Conservation (phyloP, 2,329 filamentous ascomycete genomes). For the Alternaria sp. region DNA sequence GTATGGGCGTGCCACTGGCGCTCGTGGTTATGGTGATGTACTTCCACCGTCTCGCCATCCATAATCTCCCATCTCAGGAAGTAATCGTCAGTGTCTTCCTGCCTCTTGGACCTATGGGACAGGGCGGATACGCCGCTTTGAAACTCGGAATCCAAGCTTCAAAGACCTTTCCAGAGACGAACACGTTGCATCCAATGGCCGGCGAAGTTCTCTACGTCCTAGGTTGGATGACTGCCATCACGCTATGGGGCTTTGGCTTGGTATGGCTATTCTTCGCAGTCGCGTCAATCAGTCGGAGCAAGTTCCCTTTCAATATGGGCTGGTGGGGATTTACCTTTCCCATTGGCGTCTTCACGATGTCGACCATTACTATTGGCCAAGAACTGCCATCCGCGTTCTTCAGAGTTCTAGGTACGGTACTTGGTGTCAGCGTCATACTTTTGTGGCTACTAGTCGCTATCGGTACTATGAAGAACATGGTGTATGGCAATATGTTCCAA, state of each 20-base stretch:
- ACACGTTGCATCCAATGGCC: slow-evolving; percentile 47
- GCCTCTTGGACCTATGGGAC: slow-evolving; percentile 69
- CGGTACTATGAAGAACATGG: slow-evolving; percentile 56
- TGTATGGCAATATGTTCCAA: slow-evolving; percentile 58
- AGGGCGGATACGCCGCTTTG: slow-evolving; percentile 67
- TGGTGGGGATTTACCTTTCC: slow-evolving; percentile 69
- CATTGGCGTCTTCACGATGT: slow-evolving; percentile 55
- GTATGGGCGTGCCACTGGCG: slow-evolving; percentile 66
- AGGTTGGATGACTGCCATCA: slow-evolving; percentile 58
- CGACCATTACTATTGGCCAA: slow-evolving; percentile 54
- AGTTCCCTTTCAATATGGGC: slow-evolving; percentile 66
- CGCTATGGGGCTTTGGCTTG: slow-evolving; percentile 63
- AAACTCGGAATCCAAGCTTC: slow-evolving; percentile 55
- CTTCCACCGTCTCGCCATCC: slow-evolving; percentile 70
- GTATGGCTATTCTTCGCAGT: slow-evolving; percentile 62
- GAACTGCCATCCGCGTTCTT: slow-evolving; percentile 65
- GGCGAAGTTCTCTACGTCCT: slow-evolving; percentile 65
- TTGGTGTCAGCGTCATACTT: slow-evolving; percentile 57
- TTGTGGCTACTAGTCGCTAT: slow-evolving; percentile 62
- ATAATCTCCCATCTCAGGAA: slow-evolving; percentile 69
- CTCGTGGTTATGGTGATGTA: slow-evolving; percentile 69
- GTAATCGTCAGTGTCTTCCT: slow-evolving; percentile 72
- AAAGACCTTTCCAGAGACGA: slow-evolving; percentile 48
- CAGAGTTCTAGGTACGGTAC: slow-evolving; percentile 57
- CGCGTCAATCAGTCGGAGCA: slow-evolving; percentile 51